Evolutionary conservation across 2,329 filamentous ascomycete species (phyloP).

Genomic region (Aspergillus felis): DNA sequence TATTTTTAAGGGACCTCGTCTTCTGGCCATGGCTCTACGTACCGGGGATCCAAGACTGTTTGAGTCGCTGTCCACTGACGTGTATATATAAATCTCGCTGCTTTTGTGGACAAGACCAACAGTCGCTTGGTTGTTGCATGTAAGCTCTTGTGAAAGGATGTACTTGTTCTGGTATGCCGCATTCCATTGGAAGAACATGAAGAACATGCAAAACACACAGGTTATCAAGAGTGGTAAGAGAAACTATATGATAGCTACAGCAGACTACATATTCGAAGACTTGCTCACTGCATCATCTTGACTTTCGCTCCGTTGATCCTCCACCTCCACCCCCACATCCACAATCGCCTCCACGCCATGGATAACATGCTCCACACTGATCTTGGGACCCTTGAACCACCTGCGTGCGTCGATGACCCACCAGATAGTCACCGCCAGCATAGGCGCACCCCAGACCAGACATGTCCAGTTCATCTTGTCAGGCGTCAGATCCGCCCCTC

Average conservation of each 20-base stretch:
- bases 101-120: neutral
- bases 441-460: conserved; percentile 62
- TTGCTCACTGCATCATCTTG: neutral
- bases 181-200: neutral
- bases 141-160: neutral
- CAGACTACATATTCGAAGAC: neutral
- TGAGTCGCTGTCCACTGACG: neutral
- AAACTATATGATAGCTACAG: neutral
- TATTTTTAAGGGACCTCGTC: neutral
- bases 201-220: neutral
- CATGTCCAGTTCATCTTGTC: conserved; percentile 66
- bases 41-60: neutral
- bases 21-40: neutral
- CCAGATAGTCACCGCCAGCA: conserved; percentile 58
- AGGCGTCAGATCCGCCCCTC: conserved; percentile 50
- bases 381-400: conserved; percentile 69
- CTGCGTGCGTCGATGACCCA: conserved; percentile 61
- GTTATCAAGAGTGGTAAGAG: neutral
- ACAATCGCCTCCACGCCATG: conserved; percentile 23
- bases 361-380: conserved; percentile 57
- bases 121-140: neutral
- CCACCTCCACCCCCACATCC: conserved; percentile 20
- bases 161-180: neutral
- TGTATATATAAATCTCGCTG: neutral
- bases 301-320: neutral